Percentiles rank a stretch among this genome's conserved stretches.
These are phyloP conservation scores for Rhodotorula glutinis DNA, from an alignment of 1,284 basidiomycete species.

Conservation along the genomic window DNA sequence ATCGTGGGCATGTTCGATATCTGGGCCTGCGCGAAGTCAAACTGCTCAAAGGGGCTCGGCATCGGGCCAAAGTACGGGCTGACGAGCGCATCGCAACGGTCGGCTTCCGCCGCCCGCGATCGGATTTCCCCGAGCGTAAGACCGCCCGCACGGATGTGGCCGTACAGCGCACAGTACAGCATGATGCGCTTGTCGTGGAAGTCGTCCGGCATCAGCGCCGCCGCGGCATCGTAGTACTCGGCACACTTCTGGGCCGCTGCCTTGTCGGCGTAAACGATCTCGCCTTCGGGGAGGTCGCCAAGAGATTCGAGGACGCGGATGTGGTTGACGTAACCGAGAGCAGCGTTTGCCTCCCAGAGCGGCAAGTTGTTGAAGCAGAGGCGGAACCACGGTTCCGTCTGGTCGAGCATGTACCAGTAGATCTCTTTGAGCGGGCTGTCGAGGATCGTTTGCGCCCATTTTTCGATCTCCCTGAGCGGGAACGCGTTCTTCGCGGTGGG, in stretches of 20 bases:
- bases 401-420: not conserved
- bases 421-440: not conserved
- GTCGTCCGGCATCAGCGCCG: not conserved
- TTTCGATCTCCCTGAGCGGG: conserved; percentile 3
- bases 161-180: not conserved
- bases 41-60: no score
- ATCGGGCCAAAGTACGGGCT: not conserved
- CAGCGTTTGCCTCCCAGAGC: conserved; percentile 1
- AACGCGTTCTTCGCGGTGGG: not conserved
- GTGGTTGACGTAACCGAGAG: not conserved
- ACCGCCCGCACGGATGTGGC: not conserved
- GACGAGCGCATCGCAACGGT: not conserved
- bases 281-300: not conserved
- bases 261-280: not conserved
- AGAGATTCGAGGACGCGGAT: not conserved
- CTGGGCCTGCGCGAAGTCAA: no score
- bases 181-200: not conserved
- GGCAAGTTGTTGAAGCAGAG: not conserved
- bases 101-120: not conserved
- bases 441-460: not conserved
- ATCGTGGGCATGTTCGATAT: no score
- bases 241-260: not conserved
- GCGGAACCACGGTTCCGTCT: not conserved
- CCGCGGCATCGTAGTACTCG: conserved; percentile 5
- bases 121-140: not conserved